Evolutionary conservation across 2,329 filamentous ascomycete species (phyloP).

Genomic region (Hymenoscyphus fructigenus): DNA sequence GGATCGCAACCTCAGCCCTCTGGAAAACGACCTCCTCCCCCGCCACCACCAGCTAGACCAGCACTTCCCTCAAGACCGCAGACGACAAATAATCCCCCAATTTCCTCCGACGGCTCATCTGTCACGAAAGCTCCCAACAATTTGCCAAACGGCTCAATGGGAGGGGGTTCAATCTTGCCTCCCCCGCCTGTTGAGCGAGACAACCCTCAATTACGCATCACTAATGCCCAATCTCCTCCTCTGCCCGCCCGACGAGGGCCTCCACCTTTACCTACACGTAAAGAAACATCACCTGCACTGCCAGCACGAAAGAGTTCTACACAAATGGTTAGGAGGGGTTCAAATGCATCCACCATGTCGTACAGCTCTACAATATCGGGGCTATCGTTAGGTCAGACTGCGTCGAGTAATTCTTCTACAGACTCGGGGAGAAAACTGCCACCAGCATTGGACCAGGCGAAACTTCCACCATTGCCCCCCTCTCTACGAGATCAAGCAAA

Average conservation of each 20-base stretch:
- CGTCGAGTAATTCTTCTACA: constrained; percentile 48
- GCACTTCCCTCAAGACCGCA: constrained; percentile 40
- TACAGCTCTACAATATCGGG: constrained; percentile 54
- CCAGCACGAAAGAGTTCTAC: constrained; percentile 37
- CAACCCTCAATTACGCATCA: constrained; percentile 15
- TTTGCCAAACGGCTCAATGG: constrained; percentile 25
- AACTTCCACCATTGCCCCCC: constrained; percentile 57
- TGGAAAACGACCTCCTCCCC: constrained; percentile 57
- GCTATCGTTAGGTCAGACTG: constrained; percentile 47
- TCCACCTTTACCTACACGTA: constrained; percentile 23
- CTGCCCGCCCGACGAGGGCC: constrained; percentile 28
- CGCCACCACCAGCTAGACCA: constrained; percentile 43
- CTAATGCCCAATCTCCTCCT: constrained; percentile 25
- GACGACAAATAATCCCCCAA: constrained; percentile 40
- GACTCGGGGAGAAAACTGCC: constrained; percentile 50
- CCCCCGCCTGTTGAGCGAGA: constrained; percentile 34
- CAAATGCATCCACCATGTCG: constrained; percentile 58
- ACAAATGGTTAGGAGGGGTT: constrained; percentile 47
- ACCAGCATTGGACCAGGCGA: constrained; percentile 55
- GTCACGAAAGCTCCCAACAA: constrained; percentile 29
- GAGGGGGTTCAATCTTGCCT: constrained; percentile 28
- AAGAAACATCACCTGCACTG: constrained; percentile 27
- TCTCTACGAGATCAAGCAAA: constrained; percentile 52
- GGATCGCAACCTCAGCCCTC: constrained; percentile 2
- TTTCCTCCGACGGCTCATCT: constrained; percentile 32